Evolutionary conservation across 2,329 filamentous ascomycete species (phyloP), one percentile per base, ranked within the genome.

Genomic region (Colletotrichum tofieldiae): DNA sequence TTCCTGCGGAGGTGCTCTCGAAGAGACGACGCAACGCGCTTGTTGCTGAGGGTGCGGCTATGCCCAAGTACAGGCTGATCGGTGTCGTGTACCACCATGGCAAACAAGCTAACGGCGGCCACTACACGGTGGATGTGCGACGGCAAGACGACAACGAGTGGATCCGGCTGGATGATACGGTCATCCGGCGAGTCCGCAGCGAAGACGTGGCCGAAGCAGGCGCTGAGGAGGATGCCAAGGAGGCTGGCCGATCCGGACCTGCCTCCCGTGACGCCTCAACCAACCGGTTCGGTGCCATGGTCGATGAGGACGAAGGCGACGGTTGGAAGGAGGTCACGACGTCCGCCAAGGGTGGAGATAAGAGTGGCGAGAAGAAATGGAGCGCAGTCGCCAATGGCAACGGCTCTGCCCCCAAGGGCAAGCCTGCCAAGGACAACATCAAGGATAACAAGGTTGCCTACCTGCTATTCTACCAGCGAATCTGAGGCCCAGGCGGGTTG

Each of bases 371-470:
- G 75, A 92, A 92, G 81, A 96, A 95, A 85, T 95, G 93, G 88
- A 92, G 90, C 77, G 90, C 86, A 71, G 87, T 90, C 41, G 88
- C 88, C 66, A 96, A 95, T 77, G 71, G 71, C 26, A 71, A 62
- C 23, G 93, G 92, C 49, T 71, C 76, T n/a, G 52, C 86, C 85
- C 32, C 86, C 84, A 87, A 90, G 85, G 75, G 86, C 78, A 87
- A 90, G 83, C 47, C 54, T 26, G 74, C 85, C 80, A 87, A 90
- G 81, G 91, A 91, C 77, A 89, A 84, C 75, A 89, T 93, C 79
- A 94, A 94, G 82, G 96, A 98, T 82, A 98, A 96, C 87, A 98
- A 97, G 87, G 96, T 98, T 71, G 96, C 96, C 5, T 99, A 99
- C 83, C 90, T 99, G 76, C 85, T 99, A 79, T 97, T 99, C 84